Evolutionary conservation across 2,329 filamentous ascomycete genomes (phyloP).

Genomic region (Colletotrichum chlorophyti): DNA sequence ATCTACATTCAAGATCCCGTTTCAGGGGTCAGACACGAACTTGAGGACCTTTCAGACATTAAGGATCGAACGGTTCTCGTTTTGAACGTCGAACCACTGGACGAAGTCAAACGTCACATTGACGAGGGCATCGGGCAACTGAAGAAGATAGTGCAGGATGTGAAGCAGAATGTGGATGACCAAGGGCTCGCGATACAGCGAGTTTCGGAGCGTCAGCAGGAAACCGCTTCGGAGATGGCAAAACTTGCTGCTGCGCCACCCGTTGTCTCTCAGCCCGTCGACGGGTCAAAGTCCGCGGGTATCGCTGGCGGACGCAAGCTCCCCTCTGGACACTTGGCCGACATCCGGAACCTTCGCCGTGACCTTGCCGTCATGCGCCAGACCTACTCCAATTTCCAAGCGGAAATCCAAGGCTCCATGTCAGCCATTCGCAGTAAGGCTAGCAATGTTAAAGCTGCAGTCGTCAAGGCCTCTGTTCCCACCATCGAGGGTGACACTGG

Average conservation of each 20-base stretch:
- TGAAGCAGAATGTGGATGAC: conserved; percentile 83
- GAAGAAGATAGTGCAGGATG: conserved; percentile 81
- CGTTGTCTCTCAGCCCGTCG: conserved; percentile 46
- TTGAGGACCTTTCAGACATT: conserved; percentile 91
- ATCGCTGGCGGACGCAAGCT: conserved; percentile 48
- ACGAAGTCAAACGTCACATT: conserved; percentile 96
- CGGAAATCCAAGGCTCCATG: conserved; percentile 90
- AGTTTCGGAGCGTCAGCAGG: conserved; percentile 89
- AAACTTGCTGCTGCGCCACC: conserved; percentile 57
- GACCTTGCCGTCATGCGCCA: conserved; percentile 92
- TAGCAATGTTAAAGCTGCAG: conserved; percentile 76
- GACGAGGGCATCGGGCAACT: conserved; percentile 88
- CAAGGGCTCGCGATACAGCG: conserved; percentile 83
- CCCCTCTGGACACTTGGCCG: conserved; percentile 70
- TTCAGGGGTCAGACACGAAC: conserved; percentile 94
- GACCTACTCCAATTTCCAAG: conserved; percentile 89
- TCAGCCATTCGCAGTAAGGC: conserved; percentile 82
- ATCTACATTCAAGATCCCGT: conserved; percentile 98
- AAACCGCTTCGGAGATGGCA: conserved; percentile 87
- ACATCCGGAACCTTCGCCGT: conserved; percentile 82
- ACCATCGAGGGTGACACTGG: conserved; percentile 79
- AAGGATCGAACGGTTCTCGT: conserved; percentile 96
- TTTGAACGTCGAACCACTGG: conserved; percentile 88
- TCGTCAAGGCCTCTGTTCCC: conserved; percentile 74
- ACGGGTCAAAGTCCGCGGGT: conserved; percentile 44